These are phyloP conservation scores for Chloroidium sp. DNA, from an alignment of 163 green algal genomes.

Conservation along the genomic window DNA sequence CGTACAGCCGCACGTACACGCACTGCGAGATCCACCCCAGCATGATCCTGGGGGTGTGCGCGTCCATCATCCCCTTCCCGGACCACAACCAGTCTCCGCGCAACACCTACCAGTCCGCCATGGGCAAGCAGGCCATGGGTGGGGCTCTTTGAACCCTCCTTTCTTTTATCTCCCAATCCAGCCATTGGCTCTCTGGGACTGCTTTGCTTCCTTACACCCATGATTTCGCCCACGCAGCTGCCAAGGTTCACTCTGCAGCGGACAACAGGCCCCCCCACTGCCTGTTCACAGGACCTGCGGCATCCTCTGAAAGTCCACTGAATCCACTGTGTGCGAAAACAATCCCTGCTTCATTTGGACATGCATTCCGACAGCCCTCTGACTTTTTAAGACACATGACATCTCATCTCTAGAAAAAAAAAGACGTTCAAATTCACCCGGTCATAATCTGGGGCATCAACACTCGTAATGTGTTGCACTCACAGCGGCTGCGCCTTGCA, in stretches of 20 bases:
- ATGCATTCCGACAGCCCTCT: too few relatives aligned
- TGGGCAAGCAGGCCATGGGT: conserved; percentile 99
- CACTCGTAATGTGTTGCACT: too few relatives aligned
- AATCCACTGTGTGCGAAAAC: too few relatives aligned
- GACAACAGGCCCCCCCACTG: too few relatives aligned
- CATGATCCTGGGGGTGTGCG: conserved; percentile 98
- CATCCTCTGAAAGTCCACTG: too few relatives aligned
- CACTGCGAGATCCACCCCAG: conserved; percentile 98
- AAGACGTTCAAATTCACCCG: too few relatives aligned
- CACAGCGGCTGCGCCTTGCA: conserved; percentile 3
- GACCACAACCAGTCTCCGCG: conserved; percentile 95
- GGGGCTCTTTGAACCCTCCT: conserved; percentile 2
- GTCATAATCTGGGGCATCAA: too few relatives aligned
- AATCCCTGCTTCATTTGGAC: too few relatives aligned
- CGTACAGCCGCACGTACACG: conserved; percentile 78
- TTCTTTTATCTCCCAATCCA: neutral
- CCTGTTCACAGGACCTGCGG: too few relatives aligned
- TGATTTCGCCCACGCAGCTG: neutral
- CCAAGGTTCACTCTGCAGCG: neutral
- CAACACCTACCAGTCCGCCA: conserved; percentile 89
- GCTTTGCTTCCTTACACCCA: neutral
- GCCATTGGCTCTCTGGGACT: neutral
- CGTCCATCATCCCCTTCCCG: conserved; percentile 97
- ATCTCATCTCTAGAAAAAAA: too few relatives aligned
- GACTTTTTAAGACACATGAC: too few relatives aligned